Conservation (phyloP, 805 yeast species). For the Candida ovalis region DNA sequence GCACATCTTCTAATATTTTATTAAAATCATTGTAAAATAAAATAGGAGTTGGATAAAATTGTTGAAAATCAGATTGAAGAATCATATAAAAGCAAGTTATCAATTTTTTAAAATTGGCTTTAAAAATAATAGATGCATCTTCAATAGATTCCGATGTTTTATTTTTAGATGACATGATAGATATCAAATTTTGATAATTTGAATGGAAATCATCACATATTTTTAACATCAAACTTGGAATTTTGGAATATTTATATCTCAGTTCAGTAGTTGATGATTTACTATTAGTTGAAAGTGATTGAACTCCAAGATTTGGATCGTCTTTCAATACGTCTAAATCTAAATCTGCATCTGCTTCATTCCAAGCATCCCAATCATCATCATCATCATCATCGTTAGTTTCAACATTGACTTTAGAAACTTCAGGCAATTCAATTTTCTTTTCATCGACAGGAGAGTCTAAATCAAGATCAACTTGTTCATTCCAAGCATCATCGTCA, state of each 20-base stretch:
- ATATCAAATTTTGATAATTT: slow-evolving; percentile 16
- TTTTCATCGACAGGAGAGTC: background rate
- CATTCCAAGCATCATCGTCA: slow-evolving; percentile 12
- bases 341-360: slow-evolving; percentile 23
- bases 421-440: background rate
- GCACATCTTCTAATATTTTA: slow-evolving; percentile 21
- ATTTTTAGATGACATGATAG: slow-evolving; percentile 4
- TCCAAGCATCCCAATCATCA: slow-evolving; percentile 28
- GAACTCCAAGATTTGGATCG: slow-evolving; percentile 13
- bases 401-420: background rate
- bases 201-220: slow-evolving; percentile 17
- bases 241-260: slow-evolving; percentile 18
- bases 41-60: slow-evolving; percentile 22
- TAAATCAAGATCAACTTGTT: slow-evolving; percentile 5
- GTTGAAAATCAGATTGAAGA: slow-evolving; percentile 11
- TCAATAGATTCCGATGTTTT: slow-evolving; percentile 11
- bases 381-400: slow-evolving; percentile 10
- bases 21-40: slow-evolving; percentile 32
- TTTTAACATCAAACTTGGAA: slow-evolving; percentile 12
- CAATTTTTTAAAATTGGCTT: slow-evolving; percentile 25
- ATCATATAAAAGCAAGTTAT: slow-evolving; percentile 26
- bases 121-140: slow-evolving; percentile 23
- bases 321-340: slow-evolving; percentile 19
- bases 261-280: slow-evolving; percentile 8
- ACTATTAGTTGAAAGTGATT: slow-evolving; percentile 18